Evolutionary conservation across 2,329 filamentous ascomycete species (phyloP).

Genomic region (Alternaria incomplexa): DNA sequence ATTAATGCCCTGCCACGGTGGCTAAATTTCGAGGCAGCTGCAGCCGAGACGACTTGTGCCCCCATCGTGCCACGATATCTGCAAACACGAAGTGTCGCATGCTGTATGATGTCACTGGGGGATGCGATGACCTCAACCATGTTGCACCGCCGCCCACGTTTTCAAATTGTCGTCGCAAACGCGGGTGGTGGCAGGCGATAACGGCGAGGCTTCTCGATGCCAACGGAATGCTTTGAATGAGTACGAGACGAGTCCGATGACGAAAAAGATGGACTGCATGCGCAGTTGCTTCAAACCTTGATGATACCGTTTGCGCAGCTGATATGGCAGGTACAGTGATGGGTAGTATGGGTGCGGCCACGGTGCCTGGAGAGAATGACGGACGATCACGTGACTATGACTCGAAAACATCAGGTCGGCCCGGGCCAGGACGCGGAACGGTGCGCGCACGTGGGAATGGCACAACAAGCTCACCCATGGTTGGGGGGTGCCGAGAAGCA

Average conservation of each 20-base stretch:
- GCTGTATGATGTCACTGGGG: neutral
- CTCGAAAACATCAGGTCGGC: neutral
- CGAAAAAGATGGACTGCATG: neutral
- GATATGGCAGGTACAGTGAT: neutral
- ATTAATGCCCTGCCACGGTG: slow-evolving; percentile 19
- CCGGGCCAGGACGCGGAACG: slow-evolving; percentile 1
- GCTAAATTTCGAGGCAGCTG: slow-evolving; percentile 4
- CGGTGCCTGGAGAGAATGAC: neutral
- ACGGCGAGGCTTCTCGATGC: neutral
- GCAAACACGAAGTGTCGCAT: neutral
- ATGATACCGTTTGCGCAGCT: neutral
- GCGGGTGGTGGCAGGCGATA: neutral
- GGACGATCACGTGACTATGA: neutral
- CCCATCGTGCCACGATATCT: neutral
- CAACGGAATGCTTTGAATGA: neutral
- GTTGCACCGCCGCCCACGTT: neutral
- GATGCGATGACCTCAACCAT: neutral
- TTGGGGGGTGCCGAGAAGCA: neutral
- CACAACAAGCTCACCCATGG: neutral
- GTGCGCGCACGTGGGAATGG: slow-evolving; percentile 5
- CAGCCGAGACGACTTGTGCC: neutral
- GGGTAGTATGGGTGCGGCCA: neutral
- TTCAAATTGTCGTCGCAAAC: neutral
- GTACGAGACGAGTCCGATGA: neutral
- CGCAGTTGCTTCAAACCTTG: neutral